phyloP scores from a whole-genome alignment of 2,329 filamentous ascomycete genomes.

The Ophiostoma australiae region DNA sequence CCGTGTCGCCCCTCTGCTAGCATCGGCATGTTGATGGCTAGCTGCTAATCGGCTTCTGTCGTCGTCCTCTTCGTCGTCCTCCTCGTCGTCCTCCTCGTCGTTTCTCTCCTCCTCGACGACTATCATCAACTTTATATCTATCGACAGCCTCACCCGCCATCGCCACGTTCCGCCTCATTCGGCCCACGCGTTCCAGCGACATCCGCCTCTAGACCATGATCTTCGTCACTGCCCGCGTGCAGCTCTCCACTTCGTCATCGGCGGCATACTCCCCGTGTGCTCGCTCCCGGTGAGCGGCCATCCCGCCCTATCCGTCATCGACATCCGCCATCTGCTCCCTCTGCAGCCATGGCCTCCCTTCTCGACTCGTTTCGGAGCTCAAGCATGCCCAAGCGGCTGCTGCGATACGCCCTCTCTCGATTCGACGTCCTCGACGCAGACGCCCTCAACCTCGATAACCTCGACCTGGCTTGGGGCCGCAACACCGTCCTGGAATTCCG shows the following conservation, averaged over 20 bases:
- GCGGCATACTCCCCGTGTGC: slow-evolving; percentile 18
- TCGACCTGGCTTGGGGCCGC: slow-evolving; percentile 78
- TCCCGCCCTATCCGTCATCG: neutral
- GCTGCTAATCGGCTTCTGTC: neutral
- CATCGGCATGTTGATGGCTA: neutral
- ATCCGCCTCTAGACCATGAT: slow-evolving; percentile 25
- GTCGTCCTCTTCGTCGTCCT: neutral
- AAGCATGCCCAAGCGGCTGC: slow-evolving; percentile 80
- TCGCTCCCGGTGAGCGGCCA: slow-evolving; percentile 23
- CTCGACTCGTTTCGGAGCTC: slow-evolving; percentile 61
- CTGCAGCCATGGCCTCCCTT: slow-evolving; percentile 61
- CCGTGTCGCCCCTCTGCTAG: neutral
- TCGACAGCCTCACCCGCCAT: neutral
- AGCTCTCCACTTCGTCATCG: slow-evolving; percentile 19
- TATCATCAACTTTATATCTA: neutral
- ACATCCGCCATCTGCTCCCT: neutral
- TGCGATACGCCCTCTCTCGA: slow-evolving; percentile 78
- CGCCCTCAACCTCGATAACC: slow-evolving; percentile 75
- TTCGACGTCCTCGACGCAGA: slow-evolving; percentile 85
- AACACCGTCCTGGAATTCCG: slow-evolving; percentile 79
- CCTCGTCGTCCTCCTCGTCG: neutral
- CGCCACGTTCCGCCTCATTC: neutral
- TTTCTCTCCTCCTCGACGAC: neutral
- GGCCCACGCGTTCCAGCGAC: neutral
- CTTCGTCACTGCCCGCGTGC: slow-evolving; percentile 24